Evolutionary conservation across 345 rosid genomes (phyloP), one percentile per base, ranked within the genome.

Genomic region (sweet orange (Citrus sinensis)): DNA sequence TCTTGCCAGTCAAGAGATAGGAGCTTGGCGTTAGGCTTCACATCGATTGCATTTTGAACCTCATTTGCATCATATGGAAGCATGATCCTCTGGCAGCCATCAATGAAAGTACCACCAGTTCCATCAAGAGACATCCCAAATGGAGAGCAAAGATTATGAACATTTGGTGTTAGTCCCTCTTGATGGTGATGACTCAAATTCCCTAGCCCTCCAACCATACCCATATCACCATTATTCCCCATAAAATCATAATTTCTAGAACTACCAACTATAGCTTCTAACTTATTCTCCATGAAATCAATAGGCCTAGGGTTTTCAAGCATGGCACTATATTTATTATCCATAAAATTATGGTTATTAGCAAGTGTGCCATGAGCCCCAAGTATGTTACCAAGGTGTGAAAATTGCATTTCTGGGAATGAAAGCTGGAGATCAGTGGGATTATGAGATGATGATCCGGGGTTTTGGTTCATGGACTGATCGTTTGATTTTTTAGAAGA

Each of bases 1-100:
- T 88, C 91, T 79, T 93, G 98, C 98, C 98, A 93, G 51, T 93
- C 94, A 40, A 93, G 92, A 37, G 97, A 90, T 71, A 90, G 81
- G 42, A 91, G 75, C 88, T 87, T 91, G 16, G 92, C 75, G 76
- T 85, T 89, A 58, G 96, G 96, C 82, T 93, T 93, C 83, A 90
- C 93, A 80, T 93, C 94, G 61, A 87, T 80, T 29, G 83, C 59
- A 74, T 78, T 79, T 78, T 84, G 91, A 55, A 85, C 78, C 25
- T 83, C 88, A 70, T 88, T 78, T 74, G 85, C 83, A 49, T 86
- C 91, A 76, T 88, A 92, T 13, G 90, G 88, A 34, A 87, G 75
- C 93, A 87, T 89, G 59, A 88, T 73, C 85, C 90, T 90, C 60
- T 90, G 93, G 81, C 86, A 85, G 54, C 84, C 76, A 63, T 91